Base-by-base conservation (phyloP, 192 early-diverging fungal species). In the Backusella psychrophila region DNA sequence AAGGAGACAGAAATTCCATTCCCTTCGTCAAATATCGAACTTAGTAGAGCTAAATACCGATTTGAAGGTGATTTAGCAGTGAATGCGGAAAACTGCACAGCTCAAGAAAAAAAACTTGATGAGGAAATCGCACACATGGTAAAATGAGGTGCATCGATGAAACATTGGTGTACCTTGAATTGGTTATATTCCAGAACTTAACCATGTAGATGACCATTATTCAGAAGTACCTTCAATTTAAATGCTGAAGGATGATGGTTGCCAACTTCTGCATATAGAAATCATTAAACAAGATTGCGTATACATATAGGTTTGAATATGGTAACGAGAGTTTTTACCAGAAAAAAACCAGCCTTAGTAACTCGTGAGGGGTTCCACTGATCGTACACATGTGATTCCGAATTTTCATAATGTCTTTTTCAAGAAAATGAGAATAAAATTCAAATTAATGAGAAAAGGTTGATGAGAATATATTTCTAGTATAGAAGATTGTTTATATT, bases 11-110 rank as follows among this genome's bases (percentile, higher is more conserved):
- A 56, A 63, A 78, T 63, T 11, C 23, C 46, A 53, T 53, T 82
- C 14, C 79, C 79, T 9, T 83, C 90, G n/a, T 82, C 86, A 4
- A 73, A 84, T 42, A 77, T 81, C 6, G 94, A 96, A 76, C 85
- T 97, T 17, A 80, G 84, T 6, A 87, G 96, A 21, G 96, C 97
- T 21, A 98, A 97, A 83, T 97, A 97, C 87, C 96, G 97, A 83
- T 90, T 99, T 65, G 95, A 95, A 82, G 92, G 89, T 36, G 92
- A 89, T 73, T 84, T 99, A 38, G 86, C 98, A 49, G 98, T 99
- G 96, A 94, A 91, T 72, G 84, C 98, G 11, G 96, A 97, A 78
- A 93, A 88, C 78, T 90, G 94, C 41, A 89, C 94, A 87, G 94
- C 97, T 9, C 93, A 97, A 83, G 85, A 97, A 8, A 96, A 98